phyloP scores from a whole-genome alignment of 2,329 filamentous ascomycete species.

The Colletotrichum plurivorum region DNA sequence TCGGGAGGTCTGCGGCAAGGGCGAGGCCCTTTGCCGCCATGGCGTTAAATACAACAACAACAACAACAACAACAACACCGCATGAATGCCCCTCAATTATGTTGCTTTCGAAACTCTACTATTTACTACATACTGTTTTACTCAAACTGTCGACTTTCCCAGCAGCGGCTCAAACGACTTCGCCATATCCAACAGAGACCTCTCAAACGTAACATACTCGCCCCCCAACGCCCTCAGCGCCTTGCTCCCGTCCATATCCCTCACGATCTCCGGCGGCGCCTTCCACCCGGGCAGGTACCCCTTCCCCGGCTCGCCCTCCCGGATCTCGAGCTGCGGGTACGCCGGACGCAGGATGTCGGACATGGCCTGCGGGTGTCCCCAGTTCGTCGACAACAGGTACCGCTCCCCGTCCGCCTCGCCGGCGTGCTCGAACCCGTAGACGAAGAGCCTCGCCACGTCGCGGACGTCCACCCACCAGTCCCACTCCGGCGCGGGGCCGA shows the following conservation, averaged over 20 bases:
- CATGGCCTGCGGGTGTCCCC: conserved; percentile 52
- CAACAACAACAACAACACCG: no score
- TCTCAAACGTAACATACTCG: conserved; percentile 1
- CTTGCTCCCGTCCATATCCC: conserved; percentile 14
- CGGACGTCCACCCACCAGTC: conserved; percentile 57
- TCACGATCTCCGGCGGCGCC: not conserved
- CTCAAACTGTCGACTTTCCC: no score
- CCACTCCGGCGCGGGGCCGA: conserved; percentile 1
- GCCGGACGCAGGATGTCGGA: conserved; percentile 57
- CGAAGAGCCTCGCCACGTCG: conserved; percentile 57
- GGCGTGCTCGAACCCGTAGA: conserved; percentile 54
- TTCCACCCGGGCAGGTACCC: conserved; percentile 51
- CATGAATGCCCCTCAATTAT: no score
- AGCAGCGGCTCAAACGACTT: not conserved
- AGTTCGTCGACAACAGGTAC: conserved; percentile 53
- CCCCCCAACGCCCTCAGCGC: conserved; percentile 4
- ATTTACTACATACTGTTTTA: no score
- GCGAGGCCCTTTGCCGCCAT: no score
- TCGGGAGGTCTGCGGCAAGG: no score
- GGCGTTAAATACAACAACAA: no score
- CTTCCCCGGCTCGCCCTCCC: conserved; percentile 53
- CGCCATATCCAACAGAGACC: conserved; percentile 13
- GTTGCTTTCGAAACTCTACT: no score
- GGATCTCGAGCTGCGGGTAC: conserved; percentile 54
- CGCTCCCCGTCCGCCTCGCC: conserved; percentile 55